These are phyloP conservation scores for Globisporangium cylindrosporum DNA, from an alignment of 352 stramenopile species.

Conservation along the genomic window DNA sequence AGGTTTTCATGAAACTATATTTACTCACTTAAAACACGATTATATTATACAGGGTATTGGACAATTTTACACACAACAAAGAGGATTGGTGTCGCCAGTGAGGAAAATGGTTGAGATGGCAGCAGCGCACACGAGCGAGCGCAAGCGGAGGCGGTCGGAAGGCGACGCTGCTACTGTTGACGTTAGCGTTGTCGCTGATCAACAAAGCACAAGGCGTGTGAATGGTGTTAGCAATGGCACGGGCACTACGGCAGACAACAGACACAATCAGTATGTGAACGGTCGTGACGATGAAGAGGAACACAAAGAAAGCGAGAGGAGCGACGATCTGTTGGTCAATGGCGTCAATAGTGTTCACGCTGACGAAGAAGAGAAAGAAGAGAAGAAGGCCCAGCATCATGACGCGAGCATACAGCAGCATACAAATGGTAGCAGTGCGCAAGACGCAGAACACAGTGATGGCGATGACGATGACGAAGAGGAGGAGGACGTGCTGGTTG, in stretches of 20 bases:
- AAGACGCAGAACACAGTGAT: not conserved
- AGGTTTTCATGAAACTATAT: not conserved
- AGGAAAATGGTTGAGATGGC: conserved; percentile 1
- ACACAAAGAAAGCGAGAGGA: not conserved
- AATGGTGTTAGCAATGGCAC: not conserved
- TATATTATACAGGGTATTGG: not conserved
- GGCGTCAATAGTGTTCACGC: not conserved
- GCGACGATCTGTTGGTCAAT: not conserved
- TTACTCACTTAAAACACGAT: not conserved
- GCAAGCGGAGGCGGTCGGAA: conserved; percentile 13
- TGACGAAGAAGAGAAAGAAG: conserved; percentile 2
- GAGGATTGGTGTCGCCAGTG: not conserved
- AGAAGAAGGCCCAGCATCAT: conserved; percentile 1
- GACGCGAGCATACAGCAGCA: not conserved
- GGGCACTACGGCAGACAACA: not conserved
- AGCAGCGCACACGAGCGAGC: not conserved
- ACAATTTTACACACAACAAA: not conserved
- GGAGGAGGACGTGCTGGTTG: conserved; percentile 66
- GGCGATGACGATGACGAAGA: conserved; percentile 37
- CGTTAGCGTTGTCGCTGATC: not conserved
- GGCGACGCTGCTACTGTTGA: not conserved
- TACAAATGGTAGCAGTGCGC: not conserved
- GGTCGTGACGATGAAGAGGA: conserved; percentile 1
- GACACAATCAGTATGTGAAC: not conserved
- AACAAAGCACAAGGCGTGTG: not conserved